These are phyloP conservation scores for Takakia lepidozioides DNA, from an alignment of 225 moss, liverwort and hornwort species.

Conservation along the genomic window DNA sequence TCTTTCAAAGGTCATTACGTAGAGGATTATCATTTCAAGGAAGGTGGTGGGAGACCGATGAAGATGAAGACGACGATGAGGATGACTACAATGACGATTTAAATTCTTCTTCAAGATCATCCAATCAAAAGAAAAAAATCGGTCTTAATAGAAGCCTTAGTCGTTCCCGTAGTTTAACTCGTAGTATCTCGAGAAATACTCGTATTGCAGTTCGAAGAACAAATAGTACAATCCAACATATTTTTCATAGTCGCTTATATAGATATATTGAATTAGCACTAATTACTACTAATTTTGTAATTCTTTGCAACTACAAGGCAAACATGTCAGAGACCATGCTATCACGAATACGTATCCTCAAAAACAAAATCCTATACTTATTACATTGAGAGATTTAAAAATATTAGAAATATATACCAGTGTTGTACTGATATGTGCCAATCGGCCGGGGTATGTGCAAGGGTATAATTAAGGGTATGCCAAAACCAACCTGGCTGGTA, in stretches of 20 bases:
- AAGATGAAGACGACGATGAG: slow-evolving; percentile 10
- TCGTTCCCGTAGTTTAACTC: slow-evolving; percentile 22
- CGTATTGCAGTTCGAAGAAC: slow-evolving; percentile 14
- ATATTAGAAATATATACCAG: background rate
- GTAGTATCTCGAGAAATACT: slow-evolving; percentile 22
- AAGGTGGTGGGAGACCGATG: slow-evolving; percentile 8
- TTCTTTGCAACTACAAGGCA: slow-evolving; percentile 47
- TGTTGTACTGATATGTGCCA: background rate
- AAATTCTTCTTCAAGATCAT: too few relatives aligned
- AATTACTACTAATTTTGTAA: slow-evolving; percentile 63
- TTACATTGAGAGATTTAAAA: background rate
- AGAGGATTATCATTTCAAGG: slow-evolving; percentile 9
- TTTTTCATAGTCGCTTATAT: slow-evolving; percentile 58
- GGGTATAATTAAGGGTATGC: too few relatives aligned
- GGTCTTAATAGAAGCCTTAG: background rate
- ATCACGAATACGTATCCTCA: slow-evolving; percentile 52
- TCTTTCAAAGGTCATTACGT: slow-evolving; percentile 18
- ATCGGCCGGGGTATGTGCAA: too few relatives aligned
- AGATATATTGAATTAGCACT: slow-evolving; percentile 34
- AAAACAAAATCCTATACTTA: background rate
- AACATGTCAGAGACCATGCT: slow-evolving; percentile 21
- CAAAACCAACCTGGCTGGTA: too few relatives aligned
- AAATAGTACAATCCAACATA: slow-evolving; percentile 24
- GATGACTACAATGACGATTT: slow-evolving; percentile 8
- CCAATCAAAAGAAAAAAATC: too few relatives aligned